Conservation (phyloP, 2,329 filamentous ascomycete genomes). For the Alternaria metachromatica region DNA sequence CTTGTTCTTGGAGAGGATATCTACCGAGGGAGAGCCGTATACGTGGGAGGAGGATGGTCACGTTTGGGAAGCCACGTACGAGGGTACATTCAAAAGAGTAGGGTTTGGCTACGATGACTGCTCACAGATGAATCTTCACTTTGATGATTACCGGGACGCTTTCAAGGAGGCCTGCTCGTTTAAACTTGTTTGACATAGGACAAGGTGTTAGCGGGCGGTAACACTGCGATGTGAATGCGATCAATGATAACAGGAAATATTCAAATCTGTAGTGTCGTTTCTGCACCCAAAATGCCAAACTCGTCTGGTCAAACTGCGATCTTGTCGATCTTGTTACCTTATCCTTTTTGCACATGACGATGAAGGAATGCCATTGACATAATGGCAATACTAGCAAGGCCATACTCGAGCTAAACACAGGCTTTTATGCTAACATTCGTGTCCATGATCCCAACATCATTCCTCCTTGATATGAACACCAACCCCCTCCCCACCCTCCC, state of each 20-base stretch:
- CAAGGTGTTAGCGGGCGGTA: not conserved
- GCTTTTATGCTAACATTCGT: too few species aligned
- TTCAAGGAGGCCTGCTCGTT: too few species aligned
- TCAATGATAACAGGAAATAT: not conserved
- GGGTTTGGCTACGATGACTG: not conserved
- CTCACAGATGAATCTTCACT: not conserved
- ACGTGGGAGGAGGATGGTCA: not conserved
- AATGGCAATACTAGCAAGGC: not conserved
- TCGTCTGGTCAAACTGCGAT: not conserved
- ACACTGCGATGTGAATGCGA: not conserved
- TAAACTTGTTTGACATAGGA: not conserved
- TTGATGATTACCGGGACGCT: not conserved
- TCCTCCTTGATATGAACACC: conserved; percentile 49
- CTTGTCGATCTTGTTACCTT: not conserved
- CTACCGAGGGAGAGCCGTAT: not conserved
- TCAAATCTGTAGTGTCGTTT: not conserved
- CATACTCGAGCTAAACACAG: not conserved
- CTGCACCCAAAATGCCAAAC: not conserved
- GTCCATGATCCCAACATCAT: too few species aligned
- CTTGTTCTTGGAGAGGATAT: not conserved
- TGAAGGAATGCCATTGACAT: not conserved
- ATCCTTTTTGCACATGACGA: not conserved
- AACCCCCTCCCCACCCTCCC: conserved; percentile 48
- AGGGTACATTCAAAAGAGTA: not conserved
- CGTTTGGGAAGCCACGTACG: too few species aligned